Conservation (phyloP, 2,329 filamentous ascomycete genomes). For the Fragosphaeria purpurea region DNA sequence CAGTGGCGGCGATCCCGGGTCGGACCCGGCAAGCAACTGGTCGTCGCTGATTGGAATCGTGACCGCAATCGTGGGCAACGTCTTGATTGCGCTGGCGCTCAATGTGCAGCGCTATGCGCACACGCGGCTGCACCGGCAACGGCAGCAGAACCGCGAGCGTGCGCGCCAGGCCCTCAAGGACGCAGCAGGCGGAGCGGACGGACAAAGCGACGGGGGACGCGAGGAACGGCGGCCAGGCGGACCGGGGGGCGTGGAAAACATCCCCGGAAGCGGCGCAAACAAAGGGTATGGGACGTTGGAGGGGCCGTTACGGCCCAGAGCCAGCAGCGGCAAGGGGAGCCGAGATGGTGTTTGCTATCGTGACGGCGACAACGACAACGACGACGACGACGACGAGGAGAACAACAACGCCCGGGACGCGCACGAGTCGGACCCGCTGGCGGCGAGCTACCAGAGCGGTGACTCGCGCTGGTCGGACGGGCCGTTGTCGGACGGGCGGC, state of each 20-base stretch:
- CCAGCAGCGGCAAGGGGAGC: neutral
- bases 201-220: slow-evolving; percentile 15
- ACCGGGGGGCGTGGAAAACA: slow-evolving; percentile 3
- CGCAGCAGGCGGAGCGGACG: slow-evolving; percentile 18
- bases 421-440: slow-evolving; percentile 42
- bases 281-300: neutral
- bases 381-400: slow-evolving; percentile 17
- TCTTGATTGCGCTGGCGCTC: slow-evolving; percentile 88
- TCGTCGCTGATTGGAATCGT: slow-evolving; percentile 91
- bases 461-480: slow-evolving; percentile 19
- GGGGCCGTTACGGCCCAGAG: neutral
- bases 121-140: slow-evolving; percentile 67
- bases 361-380: slow-evolving; percentile 21
- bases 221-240: neutral
- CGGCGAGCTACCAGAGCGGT: slow-evolving; percentile 38
- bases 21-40: slow-evolving; percentile 55
- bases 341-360: slow-evolving; percentile 19
- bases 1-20: slow-evolving; percentile 26
- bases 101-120: slow-evolving; percentile 97
- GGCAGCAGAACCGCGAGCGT: slow-evolving; percentile 45
- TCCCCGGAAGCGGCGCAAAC: slow-evolving; percentile 14
- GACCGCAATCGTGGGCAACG: slow-evolving; percentile 84
- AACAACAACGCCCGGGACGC: slow-evolving; percentile 25
- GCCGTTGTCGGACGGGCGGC: slow-evolving; percentile 8
- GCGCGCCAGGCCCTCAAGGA: slow-evolving; percentile 44